A percentile compares a stretch with the other conserved stretches of the same genome.
Conservation (phyloP, 139 green algal species). For the Gonium pectorale region DNA sequence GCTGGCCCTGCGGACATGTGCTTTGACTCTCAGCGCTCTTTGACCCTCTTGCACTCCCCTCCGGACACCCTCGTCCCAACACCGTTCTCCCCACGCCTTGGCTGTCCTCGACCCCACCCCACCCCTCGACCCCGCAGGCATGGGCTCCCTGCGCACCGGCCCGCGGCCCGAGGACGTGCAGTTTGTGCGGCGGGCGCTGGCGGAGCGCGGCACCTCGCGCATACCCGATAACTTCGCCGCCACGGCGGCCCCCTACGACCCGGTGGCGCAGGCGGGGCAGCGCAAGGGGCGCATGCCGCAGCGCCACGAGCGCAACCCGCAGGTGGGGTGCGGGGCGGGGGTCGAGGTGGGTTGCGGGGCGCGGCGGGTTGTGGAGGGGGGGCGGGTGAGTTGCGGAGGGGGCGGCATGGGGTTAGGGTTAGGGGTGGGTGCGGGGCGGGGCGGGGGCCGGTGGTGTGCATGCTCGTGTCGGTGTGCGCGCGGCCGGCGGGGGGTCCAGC, state of each 20-base stretch:
- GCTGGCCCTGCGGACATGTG: too few relatives aligned
- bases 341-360: not conserved
- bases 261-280: not conserved
- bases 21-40: too few relatives aligned
- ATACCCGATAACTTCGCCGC: slow-evolving; percentile 84
- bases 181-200: slow-evolving; percentile 55
- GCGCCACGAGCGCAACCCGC: slow-evolving; percentile 32
- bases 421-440: too few relatives aligned
- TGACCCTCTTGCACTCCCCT: too few relatives aligned
- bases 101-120: not conserved
- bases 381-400: too few relatives aligned
- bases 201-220: slow-evolving; percentile 42
- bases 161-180: slow-evolving; percentile 55
- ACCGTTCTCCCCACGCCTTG: too few relatives aligned
- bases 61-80: too few relatives aligned
- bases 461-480: too few relatives aligned
- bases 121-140: not conserved
- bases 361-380: not conserved
- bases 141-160: slow-evolving; percentile 34
- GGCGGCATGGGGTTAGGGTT: not conserved
- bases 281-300: slow-evolving; percentile 50
- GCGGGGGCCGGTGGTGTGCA: too few relatives aligned
- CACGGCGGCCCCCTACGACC: slow-evolving; percentile 71
- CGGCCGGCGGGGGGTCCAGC: too few relatives aligned
- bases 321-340: slow-evolving; percentile 10